Evolutionary conservation across 2,329 filamentous ascomycete species (phyloP).

Genomic region (Macroventuria anomochaeta): DNA sequence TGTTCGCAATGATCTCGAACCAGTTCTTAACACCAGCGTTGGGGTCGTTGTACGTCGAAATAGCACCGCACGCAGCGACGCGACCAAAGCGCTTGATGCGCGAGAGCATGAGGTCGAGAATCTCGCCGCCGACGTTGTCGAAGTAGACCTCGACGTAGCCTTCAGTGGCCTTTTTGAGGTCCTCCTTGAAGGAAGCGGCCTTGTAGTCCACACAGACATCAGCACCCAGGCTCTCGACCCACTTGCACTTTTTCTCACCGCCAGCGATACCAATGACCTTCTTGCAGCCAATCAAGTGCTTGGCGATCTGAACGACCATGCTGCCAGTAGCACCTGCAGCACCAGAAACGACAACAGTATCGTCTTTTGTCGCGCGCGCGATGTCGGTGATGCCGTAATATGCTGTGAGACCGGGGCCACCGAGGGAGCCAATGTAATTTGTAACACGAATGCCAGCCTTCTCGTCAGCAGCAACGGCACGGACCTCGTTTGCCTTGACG

Average conservation of each 20-base stretch:
- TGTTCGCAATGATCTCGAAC: conserved; percentile 52
- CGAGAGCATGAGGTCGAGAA: conserved; percentile 56
- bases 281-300: conserved; percentile 56
- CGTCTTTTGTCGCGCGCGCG: conserved; percentile 68
- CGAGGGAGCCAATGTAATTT: conserved; percentile 57
- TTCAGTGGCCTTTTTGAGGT: conserved; percentile 56
- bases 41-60: conserved; percentile 52
- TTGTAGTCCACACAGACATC: conserved; percentile 65
- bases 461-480: conserved; percentile 39
- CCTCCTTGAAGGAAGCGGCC: conserved; percentile 53
- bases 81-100: conserved; percentile 52
- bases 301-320: conserved; percentile 67
- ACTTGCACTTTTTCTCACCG: conserved; percentile 59
- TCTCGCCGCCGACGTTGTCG: conserved; percentile 59
- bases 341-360: conserved; percentile 77
- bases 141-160: conserved; percentile 61
- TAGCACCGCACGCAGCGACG: conserved; percentile 54
- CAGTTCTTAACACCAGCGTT: conserved; percentile 50
- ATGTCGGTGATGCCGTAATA: conserved; percentile 76
- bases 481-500: conserved; percentile 44
- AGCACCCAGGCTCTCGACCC: conserved; percentile 59
- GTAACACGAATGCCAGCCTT: conserved; percentile 49
- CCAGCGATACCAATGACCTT: conserved; percentile 62
- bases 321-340: conserved; percentile 79
- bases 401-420: conserved; percentile 68